Base-by-base conservation (phyloP, 805 yeast species). In the Zygoascus bituminiphila region DNA sequence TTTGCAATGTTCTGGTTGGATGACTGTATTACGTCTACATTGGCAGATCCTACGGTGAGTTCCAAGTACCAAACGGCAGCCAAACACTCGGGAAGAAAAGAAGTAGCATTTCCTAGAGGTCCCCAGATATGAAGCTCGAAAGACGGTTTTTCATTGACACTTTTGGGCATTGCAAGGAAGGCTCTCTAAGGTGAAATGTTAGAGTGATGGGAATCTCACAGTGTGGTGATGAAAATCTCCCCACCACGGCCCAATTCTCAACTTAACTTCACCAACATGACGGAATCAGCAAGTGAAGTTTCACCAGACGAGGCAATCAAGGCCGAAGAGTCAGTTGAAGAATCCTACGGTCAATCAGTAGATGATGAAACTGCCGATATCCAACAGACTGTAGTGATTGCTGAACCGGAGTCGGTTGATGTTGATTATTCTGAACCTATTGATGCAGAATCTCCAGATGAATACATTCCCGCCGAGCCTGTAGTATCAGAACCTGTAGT, bases 81-180 rank as follows among this genome's bases (percentile, higher is more conserved):
- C 12, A 62, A 42, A 36, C 65, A 62, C n/a, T 59, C 62, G 2
- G 69, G 62, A 17, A 58, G 59, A 15, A 62, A 56, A 2, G 64
- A 55, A 5, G 52, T 51, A 3, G 55, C 33, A 6, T 56, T 54
- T 5, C 44, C 53, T 5, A 61, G 33, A 8, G 61, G 53, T n/a
- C 61, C 58, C 64, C 65, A 62, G 4, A 63, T 54, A 41, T 65
- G 67, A 21, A 64, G 54, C 44, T 63, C 62, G 59, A 62, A 44
- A 6, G 17, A 20, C n/a, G 35, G 21, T 29, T 29, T 29, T 7
- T 29, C 33, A 15, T 29, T 3, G 4, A 15, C n/a, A 6, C 15
- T 12, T 7, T 29, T 29, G 4, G 33, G 33, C 33, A 29, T 29
- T 29, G 10, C n/a, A n/a, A n/a, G n/a, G n/a, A n/a, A n/a, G n/a